Conservation (phyloP, 164 flowering plant genomes). For the Magnolia sinica region DNA sequence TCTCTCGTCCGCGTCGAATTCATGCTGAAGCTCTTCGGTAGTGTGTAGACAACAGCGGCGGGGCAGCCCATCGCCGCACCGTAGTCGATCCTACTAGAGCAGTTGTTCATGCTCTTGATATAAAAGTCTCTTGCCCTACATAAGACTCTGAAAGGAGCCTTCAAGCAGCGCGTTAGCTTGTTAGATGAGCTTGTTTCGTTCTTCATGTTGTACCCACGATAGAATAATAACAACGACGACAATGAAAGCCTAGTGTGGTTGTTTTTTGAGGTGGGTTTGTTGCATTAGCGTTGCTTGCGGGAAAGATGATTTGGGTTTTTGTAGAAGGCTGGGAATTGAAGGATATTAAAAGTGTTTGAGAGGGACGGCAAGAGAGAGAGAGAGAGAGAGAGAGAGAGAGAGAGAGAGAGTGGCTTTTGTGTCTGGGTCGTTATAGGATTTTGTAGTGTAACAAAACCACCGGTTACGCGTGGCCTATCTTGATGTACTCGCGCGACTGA, state of each 20-base stretch:
- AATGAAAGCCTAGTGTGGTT: no score
- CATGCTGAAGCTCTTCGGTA: constrained; percentile 46
- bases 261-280: background rate
- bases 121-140: constrained; percentile 38
- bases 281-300: background rate
- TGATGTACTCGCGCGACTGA: background rate
- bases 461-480: background rate
- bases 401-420: background rate
- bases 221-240: no score
- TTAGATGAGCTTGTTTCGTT: constrained; percentile 10
- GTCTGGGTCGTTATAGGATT: background rate
- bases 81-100: constrained; percentile 23
- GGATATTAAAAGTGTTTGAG: background rate
- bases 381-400: background rate
- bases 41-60: constrained; percentile 11
- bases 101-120: constrained; percentile 30
- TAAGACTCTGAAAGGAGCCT: constrained; percentile 37
- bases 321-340: background rate
- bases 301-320: background rate
- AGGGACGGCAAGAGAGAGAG: background rate
- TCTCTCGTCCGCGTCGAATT: constrained; percentile 16
- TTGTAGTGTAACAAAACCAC: background rate
- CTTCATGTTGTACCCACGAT: constrained; percentile 11
- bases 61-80: constrained; percentile 17
- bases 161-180: constrained; percentile 21